phyloP scores from a whole-genome alignment of 305 asterid species.

The Fraxinus xanthoxyloides region DNA sequence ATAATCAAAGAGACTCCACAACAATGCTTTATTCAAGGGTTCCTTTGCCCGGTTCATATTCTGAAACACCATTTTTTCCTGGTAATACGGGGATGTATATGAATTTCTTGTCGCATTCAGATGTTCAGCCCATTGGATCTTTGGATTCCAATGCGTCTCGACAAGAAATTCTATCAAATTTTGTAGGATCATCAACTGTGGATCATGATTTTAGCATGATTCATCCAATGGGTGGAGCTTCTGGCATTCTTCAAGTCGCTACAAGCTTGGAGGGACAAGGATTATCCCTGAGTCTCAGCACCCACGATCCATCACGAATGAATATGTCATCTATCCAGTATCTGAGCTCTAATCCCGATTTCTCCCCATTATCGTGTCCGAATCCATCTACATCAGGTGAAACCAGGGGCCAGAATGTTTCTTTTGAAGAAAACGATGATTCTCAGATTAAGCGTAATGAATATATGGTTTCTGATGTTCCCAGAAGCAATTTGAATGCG shows the following conservation, averaged over 20 bases:
- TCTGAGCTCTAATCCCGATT: conserved; percentile 38
- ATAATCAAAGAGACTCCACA: conserved; percentile 51
- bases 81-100: conserved; percentile 54
- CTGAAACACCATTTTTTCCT: conserved; percentile 46
- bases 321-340: conserved; percentile 43
- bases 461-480: conserved; percentile 30
- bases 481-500: conserved; percentile 27
- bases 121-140: conserved; percentile 32
- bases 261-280: conserved; percentile 56
- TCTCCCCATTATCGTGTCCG: conserved; percentile 40
- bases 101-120: conserved; percentile 61
- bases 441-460: conserved; percentile 39
- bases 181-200: conserved; percentile 40
- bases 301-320: conserved; percentile 52
- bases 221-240: conserved; percentile 32
- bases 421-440: conserved; percentile 38
- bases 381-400: conserved; percentile 33
- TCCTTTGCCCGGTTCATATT: conserved; percentile 45
- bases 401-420: conserved; percentile 32
- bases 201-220: conserved; percentile 46
- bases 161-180: conserved; percentile 48
- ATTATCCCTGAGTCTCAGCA: conserved; percentile 72
- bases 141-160: conserved; percentile 43
- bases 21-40: conserved; percentile 59
- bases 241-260: conserved; percentile 37